Percentiles rank a stretch among this genome's conserved stretches.
Conservation (phyloP, 148 eudicot species). For the Amaranthus palmeri region DNA sequence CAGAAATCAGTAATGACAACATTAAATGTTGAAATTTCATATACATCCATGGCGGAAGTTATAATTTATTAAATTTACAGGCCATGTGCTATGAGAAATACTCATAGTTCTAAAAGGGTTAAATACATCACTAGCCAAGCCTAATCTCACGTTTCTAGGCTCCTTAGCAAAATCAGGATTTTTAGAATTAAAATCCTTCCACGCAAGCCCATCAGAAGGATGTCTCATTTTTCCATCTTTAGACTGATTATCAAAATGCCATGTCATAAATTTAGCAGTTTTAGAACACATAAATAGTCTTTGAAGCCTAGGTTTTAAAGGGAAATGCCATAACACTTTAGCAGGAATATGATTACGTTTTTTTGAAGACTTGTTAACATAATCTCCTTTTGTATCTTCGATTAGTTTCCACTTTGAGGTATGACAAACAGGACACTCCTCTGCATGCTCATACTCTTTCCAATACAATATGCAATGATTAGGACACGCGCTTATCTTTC, state of each 20-base stretch:
- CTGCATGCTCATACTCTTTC: background rate
- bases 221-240: conserved; percentile 5
- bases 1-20: background rate
- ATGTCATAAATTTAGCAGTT: conserved; percentile 6
- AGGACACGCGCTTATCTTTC: too few relatives aligned
- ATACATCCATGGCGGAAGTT: conserved; percentile 10
- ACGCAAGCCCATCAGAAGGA: background rate
- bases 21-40: conserved; percentile 3
- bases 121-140: background rate
- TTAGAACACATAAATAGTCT: conserved; percentile 8
- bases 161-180: too few relatives aligned
- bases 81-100: background rate
- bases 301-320: conserved; percentile 7
- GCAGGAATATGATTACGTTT: background rate
- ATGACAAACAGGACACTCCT: conserved; percentile 3
- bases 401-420: conserved; percentile 10
- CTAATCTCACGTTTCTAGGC: too few relatives aligned
- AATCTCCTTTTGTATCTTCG: background rate
- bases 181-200: background rate
- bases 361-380: background rate
- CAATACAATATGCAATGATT: too few relatives aligned
- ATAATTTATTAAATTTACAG: background rate
- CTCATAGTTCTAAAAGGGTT: background rate
- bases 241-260: background rate
- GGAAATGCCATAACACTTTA: too few relatives aligned